These are phyloP conservation scores for Psophocarpus tetragonolobus DNA, from an alignment of 306 rosid species.

Conservation along the genomic window DNA sequence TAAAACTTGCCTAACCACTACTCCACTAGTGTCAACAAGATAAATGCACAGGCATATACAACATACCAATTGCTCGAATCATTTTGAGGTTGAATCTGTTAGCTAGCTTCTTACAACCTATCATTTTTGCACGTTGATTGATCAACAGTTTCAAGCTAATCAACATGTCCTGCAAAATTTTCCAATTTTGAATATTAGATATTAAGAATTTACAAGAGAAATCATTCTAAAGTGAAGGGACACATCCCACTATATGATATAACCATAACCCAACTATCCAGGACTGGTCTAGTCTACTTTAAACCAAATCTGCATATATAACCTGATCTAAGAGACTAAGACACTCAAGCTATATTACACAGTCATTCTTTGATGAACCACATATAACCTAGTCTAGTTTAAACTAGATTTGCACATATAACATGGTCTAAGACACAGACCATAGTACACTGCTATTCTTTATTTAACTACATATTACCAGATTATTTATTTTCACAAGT, in stretches of 20 bases:
- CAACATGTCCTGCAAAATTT: constrained; percentile 60
- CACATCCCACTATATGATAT: constrained; percentile 2
- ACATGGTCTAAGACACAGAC: neutral
- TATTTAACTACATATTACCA: neutral
- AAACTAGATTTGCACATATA: neutral
- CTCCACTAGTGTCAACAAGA: neutral
- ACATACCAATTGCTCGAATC: constrained; percentile 80
- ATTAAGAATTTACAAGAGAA: constrained; percentile 5
- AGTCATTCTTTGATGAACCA: neutral
- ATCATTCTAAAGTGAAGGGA: neutral
- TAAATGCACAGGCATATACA: constrained; percentile 33
- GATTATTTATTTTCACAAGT: neutral
- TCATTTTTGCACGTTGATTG: constrained; percentile 56
- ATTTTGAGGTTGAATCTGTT: constrained; percentile 61
- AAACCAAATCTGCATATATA: neutral
- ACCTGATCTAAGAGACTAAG: neutral
- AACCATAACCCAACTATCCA: neutral
- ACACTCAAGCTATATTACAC: neutral
- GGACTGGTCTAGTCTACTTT: neutral
- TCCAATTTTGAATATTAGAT: constrained; percentile 18
- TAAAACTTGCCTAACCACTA: neutral
- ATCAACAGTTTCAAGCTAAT: constrained; percentile 64
- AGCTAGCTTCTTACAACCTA: constrained; percentile 53
- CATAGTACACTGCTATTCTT: neutral
- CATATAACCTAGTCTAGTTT: neutral